These are phyloP conservation scores for Triangularia verruculosa DNA, from an alignment of 2,329 filamentous ascomycete species.

Conservation along the genomic window DNA sequence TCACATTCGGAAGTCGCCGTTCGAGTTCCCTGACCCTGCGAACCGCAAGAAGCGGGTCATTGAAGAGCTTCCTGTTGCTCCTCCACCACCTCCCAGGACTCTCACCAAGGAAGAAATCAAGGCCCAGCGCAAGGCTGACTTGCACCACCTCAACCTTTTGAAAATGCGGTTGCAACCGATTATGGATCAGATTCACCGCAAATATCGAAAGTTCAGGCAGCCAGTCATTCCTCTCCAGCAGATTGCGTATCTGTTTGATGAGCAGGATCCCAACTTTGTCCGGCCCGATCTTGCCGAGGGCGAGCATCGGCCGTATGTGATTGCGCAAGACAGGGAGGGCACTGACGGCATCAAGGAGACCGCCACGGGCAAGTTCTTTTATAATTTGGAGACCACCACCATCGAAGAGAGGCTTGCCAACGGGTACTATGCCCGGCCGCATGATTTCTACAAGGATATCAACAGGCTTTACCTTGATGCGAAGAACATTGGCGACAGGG, in stretches of 20 bases:
- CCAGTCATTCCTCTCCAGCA: constrained; percentile 71
- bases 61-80: constrained; percentile 72
- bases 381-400: constrained; percentile 87
- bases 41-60: constrained; percentile 84
- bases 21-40: constrained; percentile 81
- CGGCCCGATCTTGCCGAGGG: constrained; percentile 51
- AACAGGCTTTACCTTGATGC: constrained; percentile 82
- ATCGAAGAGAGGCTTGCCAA: constrained; percentile 97
- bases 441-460: constrained; percentile 87
- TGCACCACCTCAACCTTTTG: constrained; percentile 77
- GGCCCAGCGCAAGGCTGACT: constrained; percentile 75
- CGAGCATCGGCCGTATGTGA: constrained; percentile 71
- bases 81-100: constrained; percentile 64
- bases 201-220: constrained; percentile 83
- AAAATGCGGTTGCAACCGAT: constrained; percentile 90
- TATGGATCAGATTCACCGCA: constrained; percentile 93
- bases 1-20: constrained; percentile 75
- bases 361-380: constrained; percentile 79
- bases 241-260: constrained; percentile 80
- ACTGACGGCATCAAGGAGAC: constrained; percentile 73
- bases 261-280: constrained; percentile 72
- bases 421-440: constrained; percentile 88
- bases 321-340: constrained; percentile 75
- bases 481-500: constrained; percentile 75
- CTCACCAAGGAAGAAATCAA: constrained; percentile 77